These are phyloP conservation scores for Macrolepiota fuliginosa DNA, from an alignment of 768 basidiomycete species.

Conservation along the genomic window DNA sequence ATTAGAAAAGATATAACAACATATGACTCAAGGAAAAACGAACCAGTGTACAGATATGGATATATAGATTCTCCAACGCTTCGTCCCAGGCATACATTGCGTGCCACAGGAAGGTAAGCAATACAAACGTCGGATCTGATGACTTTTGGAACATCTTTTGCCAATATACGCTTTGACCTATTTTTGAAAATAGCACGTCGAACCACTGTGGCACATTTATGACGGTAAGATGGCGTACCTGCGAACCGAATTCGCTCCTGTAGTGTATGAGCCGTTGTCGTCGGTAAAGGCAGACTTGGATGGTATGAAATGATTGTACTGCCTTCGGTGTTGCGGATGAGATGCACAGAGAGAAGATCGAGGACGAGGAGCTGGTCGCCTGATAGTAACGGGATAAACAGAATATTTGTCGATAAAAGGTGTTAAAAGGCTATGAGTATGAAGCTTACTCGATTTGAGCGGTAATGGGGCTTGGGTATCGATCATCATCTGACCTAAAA, in stretches of 20 bases:
- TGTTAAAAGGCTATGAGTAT: not conserved
- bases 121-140: constrained; percentile 52
- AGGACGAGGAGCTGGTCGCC: constrained; percentile 34
- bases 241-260: constrained; percentile 46
- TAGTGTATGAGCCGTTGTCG: constrained; percentile 38
- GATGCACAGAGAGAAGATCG: constrained; percentile 46
- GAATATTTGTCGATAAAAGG: not conserved
- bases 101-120: constrained; percentile 56
- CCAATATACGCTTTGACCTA: constrained; percentile 47
- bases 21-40: constrained; percentile 14
- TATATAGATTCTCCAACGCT: constrained; percentile 50
- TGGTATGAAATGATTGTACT: constrained; percentile 51
- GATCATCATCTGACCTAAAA: constrained; percentile 27
- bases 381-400: constrained; percentile 8
- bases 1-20: not conserved
- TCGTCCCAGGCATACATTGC: constrained; percentile 64
- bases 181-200: not conserved
- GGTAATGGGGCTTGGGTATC: constrained; percentile 28
- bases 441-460: constrained; percentile 21
- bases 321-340: constrained; percentile 37
- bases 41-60: constrained; percentile 48
- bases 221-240: constrained; percentile 21
- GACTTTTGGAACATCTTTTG: constrained; percentile 37
- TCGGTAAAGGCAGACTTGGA: constrained; percentile 29
- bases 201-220: not conserved